Evolutionary conservation across 192 early-diverging fungal species (phyloP), one percentile per base, ranked within the genome.

Genomic region (Backusella australiensis): DNA sequence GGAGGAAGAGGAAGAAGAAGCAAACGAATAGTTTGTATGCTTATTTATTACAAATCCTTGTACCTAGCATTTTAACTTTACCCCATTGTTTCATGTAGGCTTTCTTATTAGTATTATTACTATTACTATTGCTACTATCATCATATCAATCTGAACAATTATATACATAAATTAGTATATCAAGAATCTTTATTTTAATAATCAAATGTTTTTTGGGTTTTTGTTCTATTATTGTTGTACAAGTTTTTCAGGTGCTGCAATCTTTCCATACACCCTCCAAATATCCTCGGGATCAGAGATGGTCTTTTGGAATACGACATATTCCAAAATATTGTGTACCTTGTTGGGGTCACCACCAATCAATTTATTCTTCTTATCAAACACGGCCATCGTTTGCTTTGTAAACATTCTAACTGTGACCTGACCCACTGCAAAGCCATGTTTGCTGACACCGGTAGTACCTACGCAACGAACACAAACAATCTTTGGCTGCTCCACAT

Each of bases 191-290:
- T 68, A 68, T 34, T 68, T 68, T 15, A 68, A 34, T 68, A 5
- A 68, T n/a, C 32, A 34, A 34, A 6, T 36, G 66, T 21, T 59
- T 32, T 32, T 32, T 32, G 32, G 32, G 53, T 8, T 44, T n/a
- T 26, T 26, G 12, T 29, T 63, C 23, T 23, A 26, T n/a, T 53
- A 56, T 56, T 56, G 56, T 63, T 63, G 56, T 63, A 69, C n/a
- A 34, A 77, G 39, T 53, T 77, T 76, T 32, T 79, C 75, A 21
- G 82, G 76, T 4, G 81, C 35, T 14, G 85, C 69, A 44, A 91
- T 77, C 81, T 91, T 91, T 72, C 90, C 90, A 71, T 89, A 89
- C 42, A 93, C 88, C 53, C 67, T 77, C 92, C 92, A 93, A 44
- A 85, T 86, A 29, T 88, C 88, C 5, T 80, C 78, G n/a, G 83